Evolutionary conservation across 495 filamentous ascomycete species (phyloP), one percentile per base, ranked within the genome.

Genomic region (Podospora pseudopauciseta): DNA sequence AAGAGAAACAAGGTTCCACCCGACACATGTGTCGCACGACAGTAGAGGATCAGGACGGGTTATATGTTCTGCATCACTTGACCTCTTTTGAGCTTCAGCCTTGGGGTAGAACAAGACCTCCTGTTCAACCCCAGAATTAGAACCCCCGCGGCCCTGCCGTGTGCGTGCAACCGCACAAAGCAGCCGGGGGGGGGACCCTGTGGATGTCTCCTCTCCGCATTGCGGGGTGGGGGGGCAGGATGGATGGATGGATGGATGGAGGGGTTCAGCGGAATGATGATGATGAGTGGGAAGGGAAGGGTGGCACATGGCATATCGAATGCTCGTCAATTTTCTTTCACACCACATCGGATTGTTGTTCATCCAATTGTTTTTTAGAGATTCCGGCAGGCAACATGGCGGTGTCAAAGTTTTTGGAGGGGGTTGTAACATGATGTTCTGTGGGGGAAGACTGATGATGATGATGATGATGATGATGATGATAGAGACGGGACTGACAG

Each of bases 121-220:
- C 20, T 23, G 20, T 23, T 23, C 20, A 23, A 23, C 20, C 20
- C 60, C 63, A 54, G 26, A 15, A 9, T 13, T 66, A 30, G 9
- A 23, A 15, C 59, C 60, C 64, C 60, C 64, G 60, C 68, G 59
- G 15, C 27, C 23, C 27, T 26, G 34, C 15, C 61, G 20, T 20
- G 27, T 39, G 4, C 5, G 59, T 61, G 59, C 3, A 44, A 44
- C 61, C 61, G 11, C 59, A 61, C 30, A 16, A 5, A 5, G 55
- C 5, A 5, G 20, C 20, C 32, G 20, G 20, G 19, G 32, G 61
- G 60, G 32, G 61, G 61, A 63, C 61, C 61, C 61, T 63, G 61
- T 2, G 20, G 20, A 23, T 23, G 49, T 44, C 16, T 39, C 15
- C 7, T 19, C 18, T 20, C 30, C 15, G 23, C 55, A 58, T 49